phyloP scores from a whole-genome alignment of 495 filamentous ascomycete species.

The Viridothelium virens region DNA sequence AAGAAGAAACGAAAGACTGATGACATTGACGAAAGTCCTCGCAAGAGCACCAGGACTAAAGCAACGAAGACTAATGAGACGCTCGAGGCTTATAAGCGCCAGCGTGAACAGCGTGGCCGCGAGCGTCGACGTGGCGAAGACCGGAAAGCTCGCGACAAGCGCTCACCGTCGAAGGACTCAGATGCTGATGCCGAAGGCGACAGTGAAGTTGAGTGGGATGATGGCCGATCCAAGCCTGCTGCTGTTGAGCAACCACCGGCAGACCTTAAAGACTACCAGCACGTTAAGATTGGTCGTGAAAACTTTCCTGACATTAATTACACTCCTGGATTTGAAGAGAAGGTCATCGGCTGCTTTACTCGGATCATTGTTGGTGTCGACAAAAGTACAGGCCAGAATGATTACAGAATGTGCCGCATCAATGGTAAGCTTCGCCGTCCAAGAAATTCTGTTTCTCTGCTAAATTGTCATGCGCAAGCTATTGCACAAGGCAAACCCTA shows the following conservation, averaged over 20 bases:
- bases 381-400: conserved; percentile 54
- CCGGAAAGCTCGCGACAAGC: conserved; percentile 45
- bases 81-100: conserved; percentile 72
- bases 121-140: conserved; percentile 64
- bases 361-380: conserved; percentile 73
- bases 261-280: conserved; percentile 71
- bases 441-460: not conserved
- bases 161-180: conserved; percentile 33
- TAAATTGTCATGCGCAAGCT: conserved; percentile 39
- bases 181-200: conserved; percentile 66
- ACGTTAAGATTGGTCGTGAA: conserved; percentile 67
- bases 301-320: conserved; percentile 83
- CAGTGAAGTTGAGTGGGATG: conserved; percentile 72
- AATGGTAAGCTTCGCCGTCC: conserved; percentile 51
- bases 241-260: conserved; percentile 54
- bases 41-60: conserved; percentile 77
- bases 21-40: conserved; percentile 58
- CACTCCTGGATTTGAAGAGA: conserved; percentile 76
- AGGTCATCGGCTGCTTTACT: conserved; percentile 68
- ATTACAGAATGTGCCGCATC: conserved; percentile 80
- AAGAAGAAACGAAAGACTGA: conserved; percentile 77
- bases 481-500: conserved; percentile 75
- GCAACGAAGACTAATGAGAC: conserved; percentile 44
- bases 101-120: conserved; percentile 75
- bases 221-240: conserved; percentile 39